Evolutionary conservation across 441 rosid genomes (phyloP).

Genomic region (Populus hybrid): DNA sequence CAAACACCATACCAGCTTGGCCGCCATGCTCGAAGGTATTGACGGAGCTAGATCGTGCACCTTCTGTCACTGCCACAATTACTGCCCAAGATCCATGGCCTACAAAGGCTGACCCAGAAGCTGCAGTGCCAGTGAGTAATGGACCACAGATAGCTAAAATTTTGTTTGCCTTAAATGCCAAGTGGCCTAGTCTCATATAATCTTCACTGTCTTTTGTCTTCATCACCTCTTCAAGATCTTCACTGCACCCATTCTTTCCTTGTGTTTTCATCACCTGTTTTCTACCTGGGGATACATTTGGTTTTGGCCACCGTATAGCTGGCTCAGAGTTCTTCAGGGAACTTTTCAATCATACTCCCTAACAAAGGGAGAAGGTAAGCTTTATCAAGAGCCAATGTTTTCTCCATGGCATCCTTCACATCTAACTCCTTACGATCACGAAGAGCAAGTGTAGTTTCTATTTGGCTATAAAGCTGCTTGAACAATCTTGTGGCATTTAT

Average conservation of each 20-base stretch:
- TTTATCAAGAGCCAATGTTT: constrained; percentile 56
- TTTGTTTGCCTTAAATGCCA: constrained; percentile 6
- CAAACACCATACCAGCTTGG: constrained; percentile 80
- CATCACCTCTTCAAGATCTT: constrained; percentile 42
- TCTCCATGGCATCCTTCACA: constrained; percentile 44
- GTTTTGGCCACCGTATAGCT: constrained; percentile 61
- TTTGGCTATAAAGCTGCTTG: constrained; percentile 37
- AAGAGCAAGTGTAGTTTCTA: constrained; percentile 29
- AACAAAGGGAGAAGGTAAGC: constrained; percentile 67
- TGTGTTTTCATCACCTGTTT: constrained; percentile 29
- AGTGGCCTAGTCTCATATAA: constrained; percentile 52
- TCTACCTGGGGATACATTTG: background rate
- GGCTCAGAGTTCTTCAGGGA: constrained; percentile 49
- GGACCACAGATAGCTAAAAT: constrained; percentile 35
- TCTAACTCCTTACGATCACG: constrained; percentile 30
- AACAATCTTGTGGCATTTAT: constrained; percentile 58
- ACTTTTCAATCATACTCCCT: constrained; percentile 64
- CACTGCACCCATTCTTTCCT: constrained; percentile 11
- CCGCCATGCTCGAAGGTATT: constrained; percentile 44
- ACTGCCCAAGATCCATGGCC: constrained; percentile 37
- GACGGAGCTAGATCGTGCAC: constrained; percentile 26
- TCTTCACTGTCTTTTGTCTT: constrained; percentile 58
- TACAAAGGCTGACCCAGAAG: constrained; percentile 37
- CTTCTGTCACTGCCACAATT: constrained; percentile 33
- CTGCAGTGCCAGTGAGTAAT: constrained; percentile 55